A percentile compares a stretch with the other conserved stretches of the same genome.
Evolutionary conservation across 2,329 filamentous ascomycete species (phyloP).

Genomic region (Ceratocystis eucalypticola): DNA sequence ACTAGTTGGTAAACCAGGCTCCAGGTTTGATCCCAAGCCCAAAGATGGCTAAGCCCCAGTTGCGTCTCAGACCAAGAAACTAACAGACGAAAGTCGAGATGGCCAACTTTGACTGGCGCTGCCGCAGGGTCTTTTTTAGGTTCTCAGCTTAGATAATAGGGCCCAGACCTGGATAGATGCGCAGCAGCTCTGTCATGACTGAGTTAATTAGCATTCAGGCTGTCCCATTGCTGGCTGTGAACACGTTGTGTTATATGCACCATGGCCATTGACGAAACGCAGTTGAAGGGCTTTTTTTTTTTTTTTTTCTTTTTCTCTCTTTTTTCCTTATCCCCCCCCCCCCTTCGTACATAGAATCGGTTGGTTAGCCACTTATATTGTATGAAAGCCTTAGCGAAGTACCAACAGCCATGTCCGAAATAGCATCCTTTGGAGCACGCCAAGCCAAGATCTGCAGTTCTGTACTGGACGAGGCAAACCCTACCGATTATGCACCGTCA

Average conservation of each 20-base stretch:
- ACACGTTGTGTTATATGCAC: conserved; percentile 2
- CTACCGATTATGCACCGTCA: background rate
- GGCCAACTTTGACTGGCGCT: background rate
- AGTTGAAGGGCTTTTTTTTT: background rate
- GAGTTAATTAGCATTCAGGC: background rate
- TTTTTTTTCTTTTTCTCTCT: background rate
- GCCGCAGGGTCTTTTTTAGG: background rate
- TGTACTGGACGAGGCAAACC: background rate
- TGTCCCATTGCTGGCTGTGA: background rate
- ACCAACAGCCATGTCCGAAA: conserved; percentile 6
- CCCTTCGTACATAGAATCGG: background rate
- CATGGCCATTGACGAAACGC: background rate
- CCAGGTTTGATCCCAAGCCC: background rate
- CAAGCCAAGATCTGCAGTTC: background rate
- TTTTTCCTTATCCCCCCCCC: background rate
- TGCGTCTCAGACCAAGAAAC: background rate
- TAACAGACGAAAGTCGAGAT: background rate
- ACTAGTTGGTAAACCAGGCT: too few relatives aligned
- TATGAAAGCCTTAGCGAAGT: conserved; percentile 1
- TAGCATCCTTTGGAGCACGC: background rate
- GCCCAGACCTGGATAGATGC: background rate
- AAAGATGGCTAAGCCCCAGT: background rate
- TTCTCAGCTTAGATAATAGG: background rate
- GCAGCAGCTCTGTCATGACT: background rate
- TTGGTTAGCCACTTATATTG: conserved; percentile 4